A percentile compares a stretch with the other conserved stretches of the same genome.
These are phyloP conservation scores for Letharia columbiana DNA, from an alignment of 495 filamentous ascomycete genomes.

Conservation along the genomic window DNA sequence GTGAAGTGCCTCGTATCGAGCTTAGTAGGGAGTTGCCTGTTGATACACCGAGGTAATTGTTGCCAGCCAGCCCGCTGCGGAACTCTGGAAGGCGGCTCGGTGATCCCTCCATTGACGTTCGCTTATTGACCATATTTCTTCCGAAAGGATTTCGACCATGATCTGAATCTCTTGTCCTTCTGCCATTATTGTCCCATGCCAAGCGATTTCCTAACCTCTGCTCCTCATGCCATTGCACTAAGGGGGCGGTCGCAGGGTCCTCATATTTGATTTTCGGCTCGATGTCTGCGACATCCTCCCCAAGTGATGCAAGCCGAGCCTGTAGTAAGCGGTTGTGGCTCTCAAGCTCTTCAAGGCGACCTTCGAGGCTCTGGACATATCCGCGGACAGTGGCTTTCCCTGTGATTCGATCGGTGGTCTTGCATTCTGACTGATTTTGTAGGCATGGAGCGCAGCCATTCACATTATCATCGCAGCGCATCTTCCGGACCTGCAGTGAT, in stretches of 20 bases:
- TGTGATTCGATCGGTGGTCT: constrained; percentile 81
- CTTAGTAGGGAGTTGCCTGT: constrained; percentile 57
- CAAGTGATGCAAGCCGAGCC: constrained; percentile 32
- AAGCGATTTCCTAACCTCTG: constrained; percentile 14
- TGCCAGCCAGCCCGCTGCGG: constrained; percentile 47
- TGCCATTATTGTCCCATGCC: constrained; percentile 15
- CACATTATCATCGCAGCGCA: constrained; percentile 66
- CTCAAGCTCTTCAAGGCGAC: constrained; percentile 32
- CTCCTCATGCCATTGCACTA: constrained; percentile 21
- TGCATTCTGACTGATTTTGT: constrained; percentile 61
- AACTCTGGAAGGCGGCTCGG: constrained; percentile 39
- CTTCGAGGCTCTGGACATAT: constrained; percentile 32
- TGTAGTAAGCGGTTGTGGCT: constrained; percentile 45
- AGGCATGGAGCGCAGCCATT: constrained; percentile 70
- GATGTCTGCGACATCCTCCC: constrained; percentile 22
- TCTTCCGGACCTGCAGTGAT: constrained; percentile 60
- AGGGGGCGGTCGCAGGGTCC: constrained; percentile 12
- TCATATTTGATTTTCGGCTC: constrained; percentile 2
- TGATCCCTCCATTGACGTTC: constrained; percentile 2
- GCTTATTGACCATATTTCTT: neutral
- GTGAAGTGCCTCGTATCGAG: constrained; percentile 62
- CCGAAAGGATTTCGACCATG: constrained; percentile 1
- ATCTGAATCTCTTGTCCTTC: neutral
- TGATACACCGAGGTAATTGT: constrained; percentile 66
- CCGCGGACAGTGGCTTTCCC: constrained; percentile 71